phyloP scores from a whole-genome alignment of 768 basidiomycete genomes.

The Tulasnella sp. region DNA sequence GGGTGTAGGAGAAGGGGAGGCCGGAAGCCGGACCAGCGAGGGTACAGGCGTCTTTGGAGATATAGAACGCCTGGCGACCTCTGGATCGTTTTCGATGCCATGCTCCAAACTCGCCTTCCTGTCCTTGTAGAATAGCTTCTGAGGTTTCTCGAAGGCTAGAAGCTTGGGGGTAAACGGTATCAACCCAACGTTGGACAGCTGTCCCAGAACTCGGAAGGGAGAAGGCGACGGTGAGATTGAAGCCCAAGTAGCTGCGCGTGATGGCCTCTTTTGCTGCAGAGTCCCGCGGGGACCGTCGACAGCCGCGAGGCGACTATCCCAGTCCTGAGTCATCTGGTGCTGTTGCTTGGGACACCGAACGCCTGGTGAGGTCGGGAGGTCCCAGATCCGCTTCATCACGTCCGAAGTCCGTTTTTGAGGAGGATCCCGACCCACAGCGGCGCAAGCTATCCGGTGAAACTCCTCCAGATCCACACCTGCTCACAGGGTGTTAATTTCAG shows the following conservation, averaged over 20 bases:
- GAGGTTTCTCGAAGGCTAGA: background rate
- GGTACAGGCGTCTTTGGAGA: background rate
- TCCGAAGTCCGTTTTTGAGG: conserved; percentile 57
- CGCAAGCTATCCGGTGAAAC: conserved; percentile 59
- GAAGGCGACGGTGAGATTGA: conserved; percentile 7
- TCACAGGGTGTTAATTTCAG: background rate
- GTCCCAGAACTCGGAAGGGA: background rate
- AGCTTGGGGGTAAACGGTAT: background rate
- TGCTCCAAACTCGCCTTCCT: background rate
- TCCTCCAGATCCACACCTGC: conserved; percentile 51
- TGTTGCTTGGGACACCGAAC: conserved; percentile 43
- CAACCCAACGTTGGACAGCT: background rate
- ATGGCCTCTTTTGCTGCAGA: background rate
- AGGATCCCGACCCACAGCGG: conserved; percentile 58
- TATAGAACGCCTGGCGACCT: background rate
- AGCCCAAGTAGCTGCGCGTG: background rate
- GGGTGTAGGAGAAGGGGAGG: background rate
- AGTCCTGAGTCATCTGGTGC: conserved; percentile 35
- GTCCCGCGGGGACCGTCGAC: background rate
- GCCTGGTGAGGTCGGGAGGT: conserved; percentile 48
- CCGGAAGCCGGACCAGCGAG: background rate
- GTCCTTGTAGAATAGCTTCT: background rate
- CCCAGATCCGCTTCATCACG: conserved; percentile 49
- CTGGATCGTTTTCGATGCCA: background rate
- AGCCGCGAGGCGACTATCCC: background rate